Base-by-base conservation (phyloP, 202 grass and related monocot genomes). In the Zoysia matrella region DNA sequence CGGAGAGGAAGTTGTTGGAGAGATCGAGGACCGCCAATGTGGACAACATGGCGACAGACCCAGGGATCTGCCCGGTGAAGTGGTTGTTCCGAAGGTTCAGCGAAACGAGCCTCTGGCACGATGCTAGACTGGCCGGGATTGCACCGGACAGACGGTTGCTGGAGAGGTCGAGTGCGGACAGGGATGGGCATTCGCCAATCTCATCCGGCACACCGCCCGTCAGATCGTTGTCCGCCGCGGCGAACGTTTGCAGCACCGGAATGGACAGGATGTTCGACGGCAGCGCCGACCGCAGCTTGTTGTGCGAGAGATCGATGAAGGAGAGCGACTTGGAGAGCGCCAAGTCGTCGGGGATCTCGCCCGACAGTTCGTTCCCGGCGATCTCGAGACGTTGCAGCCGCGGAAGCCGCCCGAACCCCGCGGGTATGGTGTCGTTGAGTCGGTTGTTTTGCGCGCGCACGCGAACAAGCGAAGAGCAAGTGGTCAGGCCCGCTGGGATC, bases 241-340 rank as follows among this genome's bases (percentile, higher is more conserved):
- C 87, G 78, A 99, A 95, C 42, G 82, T 94, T 49, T 99, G 96
- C 3, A 99, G 91, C 69, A 77, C 85, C 8, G 87, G 83, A 15
- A 99, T 90, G 4, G 89, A 94, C 5, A 99, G 67, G 56, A 99
- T 90, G 63, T 60, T 95, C 7, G 92, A 84, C 46, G 96, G 96
- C 30, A 99, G 83, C 70, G 78, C 85, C 52, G 85, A 87, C 51
- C 67, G 90, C 16, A 99, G 87, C 51, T 80, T 91, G 74, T 99
- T 99, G 81, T 99, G 96, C 14, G 96, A 99, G 5, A 99, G 43
- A 69, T 99, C 96, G 65, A 99, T 91, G 93, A 99, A 99, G 54
- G 89, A 93, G 56, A 98, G 90, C 65, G 96, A 95, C 45, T 71
- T 88, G 1, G 96, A 36, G 30, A 36, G 30, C 30, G 30, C 30